Percentiles rank a stretch among this genome's conserved stretches.
Evolutionary conservation across 1,139 yeast species (phyloP).

Genomic region (Saccharomycopsis hybrid): DNA sequence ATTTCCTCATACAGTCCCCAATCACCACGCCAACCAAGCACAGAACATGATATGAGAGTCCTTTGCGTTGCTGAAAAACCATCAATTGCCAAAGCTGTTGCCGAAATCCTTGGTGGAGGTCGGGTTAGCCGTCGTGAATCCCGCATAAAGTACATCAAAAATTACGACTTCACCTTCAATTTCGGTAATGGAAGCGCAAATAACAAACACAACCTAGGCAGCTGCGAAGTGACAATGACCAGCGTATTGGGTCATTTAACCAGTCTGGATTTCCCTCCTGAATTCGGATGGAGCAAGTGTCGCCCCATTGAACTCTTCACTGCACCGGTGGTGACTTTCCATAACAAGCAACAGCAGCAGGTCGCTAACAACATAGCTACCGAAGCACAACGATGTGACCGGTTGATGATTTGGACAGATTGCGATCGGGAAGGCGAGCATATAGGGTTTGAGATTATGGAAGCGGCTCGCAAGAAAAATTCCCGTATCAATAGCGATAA

Average conservation of each 20-base stretch:
- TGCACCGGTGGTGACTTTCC: constrained; percentile 52
- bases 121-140: constrained; percentile 42
- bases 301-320: constrained; percentile 61
- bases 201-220: constrained; percentile 37
- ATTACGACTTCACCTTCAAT: constrained; percentile 68
- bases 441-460: constrained; percentile 80
- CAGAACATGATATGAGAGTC: constrained; percentile 47
- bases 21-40: no score
- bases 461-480: constrained; percentile 60
- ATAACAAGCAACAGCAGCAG: constrained; percentile 36
- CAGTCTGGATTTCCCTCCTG: constrained; percentile 56
- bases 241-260: constrained; percentile 84
- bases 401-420: constrained; percentile 94
- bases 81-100: constrained; percentile 84
- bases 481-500: constrained; percentile 37
- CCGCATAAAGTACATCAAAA: constrained; percentile 59
- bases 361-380: constrained; percentile 63
- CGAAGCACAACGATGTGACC: constrained; percentile 56
- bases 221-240: constrained; percentile 83
- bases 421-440: constrained; percentile 98
- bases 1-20: no score
- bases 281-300: constrained; percentile 63
- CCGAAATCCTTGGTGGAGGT: constrained; percentile 73
- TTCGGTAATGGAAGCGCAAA: constrained; percentile 33
- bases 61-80: constrained; percentile 98